Base-by-base conservation (phyloP, 148 eudicot species). In the Polygonum aviculare region DNA sequence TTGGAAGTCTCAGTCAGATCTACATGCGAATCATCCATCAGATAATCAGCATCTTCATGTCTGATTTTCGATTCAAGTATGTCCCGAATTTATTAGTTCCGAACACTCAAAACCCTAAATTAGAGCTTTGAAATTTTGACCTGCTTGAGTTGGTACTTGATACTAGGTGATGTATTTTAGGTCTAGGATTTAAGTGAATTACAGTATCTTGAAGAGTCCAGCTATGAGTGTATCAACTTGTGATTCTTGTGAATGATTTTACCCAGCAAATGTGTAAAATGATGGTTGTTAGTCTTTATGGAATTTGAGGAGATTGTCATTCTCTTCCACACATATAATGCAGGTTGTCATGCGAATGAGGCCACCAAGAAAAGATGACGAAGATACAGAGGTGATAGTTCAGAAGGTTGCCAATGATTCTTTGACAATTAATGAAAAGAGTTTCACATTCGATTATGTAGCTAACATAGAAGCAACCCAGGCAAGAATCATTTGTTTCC, bases 261-360 rank as follows among this genome's bases (percentile, higher is more conserved):
- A n/a, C n/a, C n/a, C n/a, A n/a, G n/a, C n/a, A n/a, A n/a, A n/a
- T n/a, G n/a, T n/a, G n/a, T n/a, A n/a, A n/a, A n/a, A n/a, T n/a
- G n/a, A n/a, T n/a, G n/a, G n/a, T n/a, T 69, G n/a, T 3, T 69
- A 22, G 12, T 62, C 5, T 33, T 67, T 67, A 33, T 67, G 21
- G 31, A 5, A 21, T 55, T 55, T 19, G 62, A n/a, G 62, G 19
- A 8, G 39, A 26, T 62, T 31, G 38, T 33, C 69, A 62, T 62
- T 62, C 38, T 62, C 39, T 67, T 8, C 6, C 22, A 52, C 3
- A 15, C 19, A 18, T 52, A 44, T 44, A 16, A 31, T 72, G 44
- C 74, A 92, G 98, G 99, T 91, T 79, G 79, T 93, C 49, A 93
- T 96, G 75, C 88, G 99, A 47, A 87, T 93, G 90, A 82, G 98